Conservation (phyloP, 2,329 filamentous ascomycete genomes). For the Bipolaris cookei region DNA sequence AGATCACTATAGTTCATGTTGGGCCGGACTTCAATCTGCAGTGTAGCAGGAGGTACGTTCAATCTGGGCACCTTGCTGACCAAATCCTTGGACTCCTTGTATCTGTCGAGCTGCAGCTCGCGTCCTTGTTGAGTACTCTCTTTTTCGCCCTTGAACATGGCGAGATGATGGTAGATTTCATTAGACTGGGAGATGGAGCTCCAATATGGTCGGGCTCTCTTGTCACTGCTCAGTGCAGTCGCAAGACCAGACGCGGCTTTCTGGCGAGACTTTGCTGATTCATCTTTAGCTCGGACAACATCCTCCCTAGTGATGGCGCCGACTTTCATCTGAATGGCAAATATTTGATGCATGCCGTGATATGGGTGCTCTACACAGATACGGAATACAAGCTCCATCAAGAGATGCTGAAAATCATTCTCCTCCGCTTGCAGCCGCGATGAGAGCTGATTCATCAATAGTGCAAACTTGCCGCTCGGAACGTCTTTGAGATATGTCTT, state of each 20-base stretch:
- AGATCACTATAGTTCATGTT: conserved; percentile 78
- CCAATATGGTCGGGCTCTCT: conserved; percentile 66
- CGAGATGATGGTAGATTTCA: conserved; percentile 67
- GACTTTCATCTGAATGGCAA: conserved; percentile 61
- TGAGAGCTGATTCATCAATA: conserved; percentile 93
- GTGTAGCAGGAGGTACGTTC: conserved; percentile 84
- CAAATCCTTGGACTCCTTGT: conserved; percentile 67
- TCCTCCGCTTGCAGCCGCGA: conserved; percentile 81
- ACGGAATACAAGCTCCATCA: conserved; percentile 75
- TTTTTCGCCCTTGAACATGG: conserved; percentile 67
- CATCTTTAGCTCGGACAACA: conserved; percentile 69
- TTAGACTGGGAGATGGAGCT: conserved; percentile 75
- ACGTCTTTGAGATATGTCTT: conserved; percentile 72
- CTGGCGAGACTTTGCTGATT: conserved; percentile 74
- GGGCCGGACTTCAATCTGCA: conserved; percentile 77
- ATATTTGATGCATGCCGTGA: conserved; percentile 97
- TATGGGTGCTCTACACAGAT: conserved; percentile 95
- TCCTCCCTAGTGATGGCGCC: conserved; percentile 63
- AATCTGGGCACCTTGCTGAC: conserved; percentile 68
- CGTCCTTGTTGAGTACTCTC: conserved; percentile 69
- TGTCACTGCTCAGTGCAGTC: conserved; percentile 62
- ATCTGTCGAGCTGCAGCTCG: conserved; percentile 68
- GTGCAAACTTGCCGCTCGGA: conserved; percentile 88
- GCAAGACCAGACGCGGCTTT: conserved; percentile 74
- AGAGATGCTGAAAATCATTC: conserved; percentile 74